Base-by-base conservation (phyloP, 164 flowering plant species). In the Santalum album region DNA sequence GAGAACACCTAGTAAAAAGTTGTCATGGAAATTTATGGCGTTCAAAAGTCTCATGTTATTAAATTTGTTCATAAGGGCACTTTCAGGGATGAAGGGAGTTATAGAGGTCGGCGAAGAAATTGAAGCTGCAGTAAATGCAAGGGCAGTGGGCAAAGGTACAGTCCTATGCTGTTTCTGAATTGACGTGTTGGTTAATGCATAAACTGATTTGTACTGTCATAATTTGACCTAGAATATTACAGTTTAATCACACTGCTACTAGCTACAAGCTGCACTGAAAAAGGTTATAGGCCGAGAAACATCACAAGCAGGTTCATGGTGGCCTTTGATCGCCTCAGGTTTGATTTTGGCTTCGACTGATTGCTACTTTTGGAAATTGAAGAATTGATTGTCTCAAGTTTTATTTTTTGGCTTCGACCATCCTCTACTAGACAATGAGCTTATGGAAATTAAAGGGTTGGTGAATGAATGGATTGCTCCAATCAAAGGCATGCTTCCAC, bases 221-320 rank as follows among this genome's bases (percentile, higher is more conserved):
- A 49, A 11, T 12, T 14, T 17, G 39, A 12, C n/a, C 47, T 52
- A 20, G 9, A n/a, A 20, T 25, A 29, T 56, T 62, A 25, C 78
- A 91, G 98, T 92, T 86, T 71, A 95, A 91, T 73, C 98, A 91
- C 59, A 86, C 96, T 53, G 98, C 98, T 56, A 91, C 98, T 69
- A 88, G 69, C 75, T 91, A 44, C 98, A 91, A 78, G 71, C 98
- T 58, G 98, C 96, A 39, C 87, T 91, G 20, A 91, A 88, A 72
- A 74, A 67, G 56, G 85, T 84, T 40, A 63, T 84, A 59, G 95
- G 92, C 46, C 71, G 75, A 52, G 95, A 88, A 76, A 88, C 95
- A 64, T 81, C 98, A 56, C 98, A 91, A 80, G 98, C 96, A 55
- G 98, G 98, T 65, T 88, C 98, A 1, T 59, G 74, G 98, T 91